phyloP scores from a whole-genome alignment of 305 asterid genomes.

The Striga hermonthica region DNA sequence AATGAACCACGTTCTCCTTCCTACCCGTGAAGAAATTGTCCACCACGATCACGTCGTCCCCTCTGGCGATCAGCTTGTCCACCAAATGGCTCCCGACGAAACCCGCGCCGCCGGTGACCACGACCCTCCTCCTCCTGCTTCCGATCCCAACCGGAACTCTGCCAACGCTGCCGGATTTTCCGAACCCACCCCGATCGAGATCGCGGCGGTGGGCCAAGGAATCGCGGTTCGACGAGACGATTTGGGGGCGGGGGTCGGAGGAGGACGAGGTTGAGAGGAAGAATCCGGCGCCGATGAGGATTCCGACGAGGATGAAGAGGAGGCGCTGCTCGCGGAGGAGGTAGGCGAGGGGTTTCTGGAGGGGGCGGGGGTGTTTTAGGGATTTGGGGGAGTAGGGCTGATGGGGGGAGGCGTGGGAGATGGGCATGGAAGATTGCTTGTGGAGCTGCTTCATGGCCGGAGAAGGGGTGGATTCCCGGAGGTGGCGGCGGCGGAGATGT shows the following conservation, averaged over 20 bases:
- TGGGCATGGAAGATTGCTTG: slow-evolving; percentile 53
- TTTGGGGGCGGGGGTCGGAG: slow-evolving; percentile 29
- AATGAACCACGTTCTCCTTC: slow-evolving; percentile 74
- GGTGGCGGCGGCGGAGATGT: not conserved
- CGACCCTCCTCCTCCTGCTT: slow-evolving; percentile 60
- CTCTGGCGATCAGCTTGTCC: slow-evolving; percentile 75
- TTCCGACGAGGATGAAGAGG: slow-evolving; percentile 66
- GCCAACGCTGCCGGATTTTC: slow-evolving; percentile 39
- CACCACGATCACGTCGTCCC: slow-evolving; percentile 78
- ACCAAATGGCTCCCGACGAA: slow-evolving; percentile 89
- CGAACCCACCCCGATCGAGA: slow-evolving; percentile 7
- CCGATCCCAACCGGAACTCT: slow-evolving; percentile 70
- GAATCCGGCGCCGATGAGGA: slow-evolving; percentile 64
- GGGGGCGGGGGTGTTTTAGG: slow-evolving; percentile 62
- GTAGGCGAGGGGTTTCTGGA: slow-evolving; percentile 69
- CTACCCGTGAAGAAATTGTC: slow-evolving; percentile 88
- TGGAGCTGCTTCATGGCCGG: slow-evolving; percentile 70
- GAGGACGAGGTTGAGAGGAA: slow-evolving; percentile 64
- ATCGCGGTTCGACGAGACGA: slow-evolving; percentile 19
- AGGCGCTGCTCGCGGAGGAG: slow-evolving; percentile 74
- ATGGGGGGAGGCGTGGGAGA: slow-evolving; percentile 36
- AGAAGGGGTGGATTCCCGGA: not conserved
- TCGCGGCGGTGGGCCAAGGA: slow-evolving; percentile 23
- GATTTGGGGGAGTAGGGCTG: slow-evolving; percentile 69
- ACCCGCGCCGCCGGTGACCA: slow-evolving; percentile 88